Conservation (phyloP, 129 eudicot genomes). For the Chrysanthemum lavandulifolium region DNA sequence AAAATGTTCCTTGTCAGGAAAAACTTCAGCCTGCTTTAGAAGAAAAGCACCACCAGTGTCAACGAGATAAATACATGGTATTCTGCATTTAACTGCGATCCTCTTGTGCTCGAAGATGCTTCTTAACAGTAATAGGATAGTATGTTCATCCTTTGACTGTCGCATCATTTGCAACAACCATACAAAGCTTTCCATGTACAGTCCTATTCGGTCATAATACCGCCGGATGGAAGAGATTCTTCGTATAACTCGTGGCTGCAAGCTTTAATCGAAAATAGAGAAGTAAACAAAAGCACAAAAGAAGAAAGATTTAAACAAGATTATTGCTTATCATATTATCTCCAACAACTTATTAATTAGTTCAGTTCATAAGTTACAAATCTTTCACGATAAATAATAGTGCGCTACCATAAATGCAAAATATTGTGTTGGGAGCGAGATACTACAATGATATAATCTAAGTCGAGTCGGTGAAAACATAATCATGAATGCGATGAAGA, state of each 20-base stretch:
- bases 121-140: constrained; percentile 86
- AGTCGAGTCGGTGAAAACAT: neutral
- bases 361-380: neutral
- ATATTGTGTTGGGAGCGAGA: neutral
- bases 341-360: neutral
- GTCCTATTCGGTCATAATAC: constrained; percentile 85
- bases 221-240: constrained; percentile 79
- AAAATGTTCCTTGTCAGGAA: constrained; percentile 94
- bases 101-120: constrained; percentile 95
- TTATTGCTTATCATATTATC: constrained; percentile 2
- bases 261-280: constrained; percentile 39
- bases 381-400: neutral
- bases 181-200: constrained; percentile 83
- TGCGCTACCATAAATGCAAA: neutral
- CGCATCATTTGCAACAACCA: constrained; percentile 95
- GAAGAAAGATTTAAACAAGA: neutral
- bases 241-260: constrained; percentile 85
- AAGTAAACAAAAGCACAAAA: constrained; percentile 14
- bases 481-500: neutral
- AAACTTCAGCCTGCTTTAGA: constrained; percentile 93
- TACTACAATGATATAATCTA: neutral
- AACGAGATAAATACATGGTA: constrained; percentile 94
- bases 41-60: constrained; percentile 98
- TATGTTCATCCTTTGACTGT: constrained; percentile 96
- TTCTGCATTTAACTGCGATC: constrained; percentile 82